Base-by-base conservation (phyloP, 805 yeast species). In the Candida ponderosae region DNA sequence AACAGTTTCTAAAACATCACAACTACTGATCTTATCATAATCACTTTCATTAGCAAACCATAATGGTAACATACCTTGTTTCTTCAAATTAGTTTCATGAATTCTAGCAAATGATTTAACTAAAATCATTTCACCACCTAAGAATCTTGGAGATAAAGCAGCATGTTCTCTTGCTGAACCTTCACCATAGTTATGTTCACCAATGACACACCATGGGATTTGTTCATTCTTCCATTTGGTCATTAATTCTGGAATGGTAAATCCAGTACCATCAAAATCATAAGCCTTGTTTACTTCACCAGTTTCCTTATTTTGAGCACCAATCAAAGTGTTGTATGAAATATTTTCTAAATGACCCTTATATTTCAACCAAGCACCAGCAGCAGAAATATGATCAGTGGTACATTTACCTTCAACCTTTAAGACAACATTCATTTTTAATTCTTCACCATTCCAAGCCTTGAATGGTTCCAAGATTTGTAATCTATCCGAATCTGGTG, bases 281-380 rank as follows among this genome's bases (percentile, higher is more conserved):
- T 76, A 83, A 52, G 90, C 79, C 57, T 70, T 69, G 85, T 90
- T 90, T 50, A 95, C 95, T 76, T 90, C 85, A 51, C 81, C 84
- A 70, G 90, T 90, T 72, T 83, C 97, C 61, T 89, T 89, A 71
- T 90, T 90, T 65, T 80, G 88, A 52, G 97, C 97, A 75, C 98
- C 98, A 75, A 90, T 90, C 96, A 90, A 88, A 74, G 90, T 90
- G 79, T 93, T 90, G 79, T 90, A 88, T 52, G 97, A 88, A 62
- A 90, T 93, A 81, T 90, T 90, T 74, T 88, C 90, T 73, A 90
- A 77, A 74, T 90, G 98, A 70, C 98, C 98, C 77, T 97, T 85
- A 90, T 90, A 90, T 75, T 90, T 90, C 78, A 90, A 84, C 98
- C 98, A 90, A 62, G 97, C 97, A 72, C 98, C 98, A 62, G 98